Base-by-base conservation (phyloP, 2,329 filamentous ascomycete genomes). In the Fusarium pseudoanthophilum region DNA sequence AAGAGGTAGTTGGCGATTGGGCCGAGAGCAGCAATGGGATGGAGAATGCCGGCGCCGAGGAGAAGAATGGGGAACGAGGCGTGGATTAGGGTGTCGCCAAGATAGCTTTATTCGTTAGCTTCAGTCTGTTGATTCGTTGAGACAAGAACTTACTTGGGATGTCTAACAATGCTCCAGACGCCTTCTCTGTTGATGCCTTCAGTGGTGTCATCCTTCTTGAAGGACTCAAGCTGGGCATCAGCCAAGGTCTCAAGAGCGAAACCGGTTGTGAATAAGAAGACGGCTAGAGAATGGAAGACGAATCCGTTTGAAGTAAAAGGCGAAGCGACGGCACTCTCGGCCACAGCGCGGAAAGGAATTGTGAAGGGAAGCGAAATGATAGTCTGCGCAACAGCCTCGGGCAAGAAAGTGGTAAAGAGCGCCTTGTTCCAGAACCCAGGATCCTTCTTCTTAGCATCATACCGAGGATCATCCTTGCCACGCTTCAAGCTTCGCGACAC, bases 81-180 rank as follows among this genome's bases (percentile, higher is more conserved):
- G 6, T 69, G 67, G 15, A 69, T 43, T 0, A 69, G 59, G 0
- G 37, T 32, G 9, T 69, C 67, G 1, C 67, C 67, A 8, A 69
- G 67, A 21, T 69, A 69, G 18, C 67, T 69, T 7, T 0, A 0
- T 5, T 4, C 0, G 8, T 69, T 43, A 69, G 45, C 8, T n/a
- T 11, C 4, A 8, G 3, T 15, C 0, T 20, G 10, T 21, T 36
- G 2, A 2, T 3, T 10, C 2, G 1, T 2, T 2, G 11, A 2
- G 16, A 10, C 2, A 4, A 24, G 0, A 11, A 49, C 65, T 45
- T 70, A 69, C 67, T 69, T 69, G 10, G 67, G 67, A 32, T 69
- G 67, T 65, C 67, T 26, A 26, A 70, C 67, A 9, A 69, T 69
- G 8, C 67, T 69, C 67, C 67, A 69, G 2, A 69, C 67, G 2